phyloP scores from a whole-genome alignment of 1,139 yeast species.

The Hyphopichia pseudoburtonii region DNA sequence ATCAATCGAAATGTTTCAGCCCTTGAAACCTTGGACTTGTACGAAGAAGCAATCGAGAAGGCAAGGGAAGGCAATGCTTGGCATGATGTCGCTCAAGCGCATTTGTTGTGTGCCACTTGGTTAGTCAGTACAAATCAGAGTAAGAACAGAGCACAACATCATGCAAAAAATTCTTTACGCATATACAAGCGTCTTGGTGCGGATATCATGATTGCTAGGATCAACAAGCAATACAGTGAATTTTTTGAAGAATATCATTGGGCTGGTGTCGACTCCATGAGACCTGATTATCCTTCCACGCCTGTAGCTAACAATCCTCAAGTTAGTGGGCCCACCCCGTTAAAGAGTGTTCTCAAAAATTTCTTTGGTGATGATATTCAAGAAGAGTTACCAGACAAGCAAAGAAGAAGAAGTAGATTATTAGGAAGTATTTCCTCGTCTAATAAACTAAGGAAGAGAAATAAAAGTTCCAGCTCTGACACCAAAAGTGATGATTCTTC shows the following conservation, averaged over 20 bases:
- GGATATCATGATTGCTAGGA: slow-evolving; percentile 10
- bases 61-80: slow-evolving; percentile 31
- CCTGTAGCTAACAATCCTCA: neutral
- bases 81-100: slow-evolving; percentile 43
- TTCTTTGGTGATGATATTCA: slow-evolving; percentile 3
- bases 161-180: slow-evolving; percentile 20
- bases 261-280: slow-evolving; percentile 27
- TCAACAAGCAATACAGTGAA: slow-evolving; percentile 18
- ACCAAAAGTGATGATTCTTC: neutral
- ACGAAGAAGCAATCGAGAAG: slow-evolving; percentile 45
- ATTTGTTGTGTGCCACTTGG: slow-evolving; percentile 50
- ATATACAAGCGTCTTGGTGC: slow-evolving; percentile 20
- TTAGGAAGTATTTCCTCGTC: slow-evolving; percentile 1
- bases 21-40: slow-evolving; percentile 42
- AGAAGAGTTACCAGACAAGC: neutral
- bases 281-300: neutral
- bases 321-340: slow-evolving; percentile 1
- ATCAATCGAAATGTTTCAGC: slow-evolving; percentile 22
- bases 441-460: neutral
- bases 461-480: neutral
- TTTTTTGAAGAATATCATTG: slow-evolving; percentile 24
- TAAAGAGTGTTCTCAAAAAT: slow-evolving; percentile 1
- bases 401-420: slow-evolving; percentile 1
- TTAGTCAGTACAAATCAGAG: slow-evolving; percentile 28
- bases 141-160: slow-evolving; percentile 16